These are phyloP conservation scores for Elaeis oleifera DNA, from an alignment of 202 grass and related monocot species.

Conservation along the genomic window DNA sequence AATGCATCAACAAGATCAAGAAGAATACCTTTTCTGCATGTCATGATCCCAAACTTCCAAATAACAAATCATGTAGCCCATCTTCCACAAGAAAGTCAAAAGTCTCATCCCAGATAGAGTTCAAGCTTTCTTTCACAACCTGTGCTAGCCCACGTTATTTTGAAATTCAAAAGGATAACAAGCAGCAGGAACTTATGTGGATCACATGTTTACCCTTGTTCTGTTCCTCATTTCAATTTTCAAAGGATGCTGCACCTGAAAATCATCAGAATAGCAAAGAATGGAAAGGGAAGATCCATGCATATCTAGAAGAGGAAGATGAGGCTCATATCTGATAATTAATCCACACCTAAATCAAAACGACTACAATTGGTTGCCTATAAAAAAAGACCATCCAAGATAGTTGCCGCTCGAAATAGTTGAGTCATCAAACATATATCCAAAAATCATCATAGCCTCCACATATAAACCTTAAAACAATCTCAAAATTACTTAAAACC, in stretches of 20 bases:
- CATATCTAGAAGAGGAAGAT: too few species aligned
- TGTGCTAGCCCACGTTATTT: slow-evolving; percentile 22
- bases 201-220: slow-evolving; percentile 63
- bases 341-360: too few species aligned
- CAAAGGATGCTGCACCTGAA: neutral
- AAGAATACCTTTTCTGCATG: slow-evolving; percentile 78
- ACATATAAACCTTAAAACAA: too few species aligned
- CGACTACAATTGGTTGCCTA: too few species aligned
- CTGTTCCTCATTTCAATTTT: slow-evolving; percentile 80
- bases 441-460: too few species aligned
- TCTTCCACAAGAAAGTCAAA: slow-evolving; percentile 54
- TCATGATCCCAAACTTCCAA: slow-evolving; percentile 98
- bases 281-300: too few species aligned
- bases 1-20: neutral
- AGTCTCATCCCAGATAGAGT: slow-evolving; percentile 91
- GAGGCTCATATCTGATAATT: too few species aligned
- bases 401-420: too few species aligned
- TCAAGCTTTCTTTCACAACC: slow-evolving; percentile 78
- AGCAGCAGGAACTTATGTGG: neutral
- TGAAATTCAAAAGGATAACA: neutral
- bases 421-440: too few species aligned
- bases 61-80: slow-evolving; percentile 66
- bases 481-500: too few species aligned
- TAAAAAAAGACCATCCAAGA: too few species aligned
- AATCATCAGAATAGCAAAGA: too few species aligned